Conservation (phyloP, 352 stramenopile species). For the Phytophthora nicotianae region DNA sequence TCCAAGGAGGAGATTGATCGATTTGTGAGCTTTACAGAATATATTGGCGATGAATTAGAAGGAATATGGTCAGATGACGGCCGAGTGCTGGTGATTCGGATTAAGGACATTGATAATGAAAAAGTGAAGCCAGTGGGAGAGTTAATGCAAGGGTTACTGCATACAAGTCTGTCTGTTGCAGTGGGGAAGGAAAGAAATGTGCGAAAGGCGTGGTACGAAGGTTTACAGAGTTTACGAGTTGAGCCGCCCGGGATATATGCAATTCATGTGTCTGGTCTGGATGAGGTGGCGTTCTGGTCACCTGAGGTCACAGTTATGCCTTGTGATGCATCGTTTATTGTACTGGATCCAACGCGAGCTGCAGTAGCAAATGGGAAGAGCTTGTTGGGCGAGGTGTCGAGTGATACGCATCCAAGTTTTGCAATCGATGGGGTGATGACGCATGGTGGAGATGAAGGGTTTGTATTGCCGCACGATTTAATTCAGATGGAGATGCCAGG, state of each 20-base stretch:
- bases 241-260: slow-evolving; percentile 40
- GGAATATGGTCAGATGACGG: slow-evolving; percentile 47
- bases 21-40: slow-evolving; percentile 58
- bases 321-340: slow-evolving; percentile 29
- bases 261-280: slow-evolving; percentile 24
- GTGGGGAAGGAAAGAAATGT: neutral
- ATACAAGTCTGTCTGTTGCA: slow-evolving; percentile 20
- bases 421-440: slow-evolving; percentile 53
- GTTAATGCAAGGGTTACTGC: slow-evolving; percentile 52
- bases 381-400: neutral
- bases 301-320: slow-evolving; percentile 17
- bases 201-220: slow-evolving; percentile 16
- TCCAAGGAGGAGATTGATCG: slow-evolving; percentile 43
- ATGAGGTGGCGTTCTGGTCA: slow-evolving; percentile 20
- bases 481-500: slow-evolving; percentile 41
- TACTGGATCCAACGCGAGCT: slow-evolving; percentile 16
- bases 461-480: slow-evolving; percentile 45
- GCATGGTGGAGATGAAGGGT: slow-evolving; percentile 50
- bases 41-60: slow-evolving; percentile 57
- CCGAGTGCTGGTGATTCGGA: slow-evolving; percentile 44
- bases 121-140: slow-evolving; percentile 43
- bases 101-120: slow-evolving; percentile 42
- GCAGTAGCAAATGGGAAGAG: neutral
- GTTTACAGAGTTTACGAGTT: slow-evolving; percentile 41
- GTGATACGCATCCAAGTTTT: slow-evolving; percentile 36